Conservation (phyloP, 257 asterid genomes). For the Solanum commersonii region DNA sequence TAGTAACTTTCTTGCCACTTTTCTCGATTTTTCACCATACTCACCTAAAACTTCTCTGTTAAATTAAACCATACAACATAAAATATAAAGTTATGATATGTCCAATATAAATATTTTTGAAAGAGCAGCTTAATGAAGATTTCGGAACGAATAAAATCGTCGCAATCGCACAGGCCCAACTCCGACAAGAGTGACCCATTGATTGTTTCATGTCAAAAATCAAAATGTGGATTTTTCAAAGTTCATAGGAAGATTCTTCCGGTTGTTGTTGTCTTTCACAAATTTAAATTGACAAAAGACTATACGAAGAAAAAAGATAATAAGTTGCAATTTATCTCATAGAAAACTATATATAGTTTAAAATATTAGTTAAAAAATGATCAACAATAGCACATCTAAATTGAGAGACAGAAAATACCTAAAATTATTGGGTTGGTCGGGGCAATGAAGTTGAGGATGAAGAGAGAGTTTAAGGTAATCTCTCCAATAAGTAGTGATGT, state of each 20-base stretch:
- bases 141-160: no score
- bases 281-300: background rate
- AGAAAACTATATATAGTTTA: no score
- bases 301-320: no score
- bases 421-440: conserved; percentile 40
- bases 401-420: conserved; percentile 24
- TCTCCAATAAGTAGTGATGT: conserved; percentile 46
- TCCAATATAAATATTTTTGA: background rate
- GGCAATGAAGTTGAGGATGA: conserved; percentile 56
- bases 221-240: background rate
- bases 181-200: background rate
- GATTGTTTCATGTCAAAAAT: background rate
- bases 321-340: no score
- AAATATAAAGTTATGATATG: no score
- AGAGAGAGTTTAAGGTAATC: conserved; percentile 65
- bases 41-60: conserved; percentile 33
- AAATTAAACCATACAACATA: background rate
- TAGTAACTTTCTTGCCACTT: conserved; percentile 20
- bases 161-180: background rate
- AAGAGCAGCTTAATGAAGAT: background rate
- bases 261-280: background rate
- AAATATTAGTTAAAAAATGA: no score
- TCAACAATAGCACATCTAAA: fast-evolving
- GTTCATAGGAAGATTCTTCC: background rate
- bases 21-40: conserved; percentile 27